Evolutionary conservation across 352 stramenopile genomes (phyloP).

Genomic region (Globisporangium echinulatum): DNA sequence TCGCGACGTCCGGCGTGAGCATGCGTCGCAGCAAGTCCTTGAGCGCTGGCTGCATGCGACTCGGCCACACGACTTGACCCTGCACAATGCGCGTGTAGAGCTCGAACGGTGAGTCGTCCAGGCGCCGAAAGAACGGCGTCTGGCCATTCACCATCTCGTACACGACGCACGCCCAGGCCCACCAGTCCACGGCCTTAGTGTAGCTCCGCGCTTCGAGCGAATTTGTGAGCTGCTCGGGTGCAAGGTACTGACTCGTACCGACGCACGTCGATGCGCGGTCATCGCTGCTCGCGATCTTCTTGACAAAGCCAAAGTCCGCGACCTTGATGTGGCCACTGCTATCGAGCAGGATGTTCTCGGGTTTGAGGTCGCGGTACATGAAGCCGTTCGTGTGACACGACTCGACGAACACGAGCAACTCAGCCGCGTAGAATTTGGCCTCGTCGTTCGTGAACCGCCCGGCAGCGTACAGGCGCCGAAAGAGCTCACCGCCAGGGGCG

Average conservation of each 20-base stretch:
- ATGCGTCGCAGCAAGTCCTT: constrained; percentile 67
- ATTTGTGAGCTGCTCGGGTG: constrained; percentile 65
- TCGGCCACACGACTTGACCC: constrained; percentile 46
- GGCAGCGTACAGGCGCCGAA: constrained; percentile 43
- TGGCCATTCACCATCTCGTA: constrained; percentile 72
- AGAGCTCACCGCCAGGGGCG: constrained; percentile 57
- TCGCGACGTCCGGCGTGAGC: constrained; percentile 43
- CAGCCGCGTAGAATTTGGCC: constrained; percentile 73
- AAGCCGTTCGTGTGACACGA: constrained; percentile 40
- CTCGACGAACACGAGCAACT: constrained; percentile 57
- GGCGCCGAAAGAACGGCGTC: constrained; percentile 72
- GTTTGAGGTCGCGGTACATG: constrained; percentile 88
- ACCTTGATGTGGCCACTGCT: constrained; percentile 54
- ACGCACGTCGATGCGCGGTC: constrained; percentile 50
- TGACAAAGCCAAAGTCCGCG: constrained; percentile 67
- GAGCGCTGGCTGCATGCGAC: constrained; percentile 30
- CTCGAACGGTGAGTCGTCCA: constrained; percentile 82
- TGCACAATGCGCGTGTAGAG: constrained; percentile 79
- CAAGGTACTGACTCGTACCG: constrained; percentile 66
- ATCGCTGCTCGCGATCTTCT: constrained; percentile 21
- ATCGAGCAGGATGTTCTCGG: constrained; percentile 88
- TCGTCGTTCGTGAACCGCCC: constrained; percentile 54
- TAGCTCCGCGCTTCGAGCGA: constrained; percentile 56
- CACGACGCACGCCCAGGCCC: constrained; percentile 74
- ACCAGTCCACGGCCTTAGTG: constrained; percentile 77